These are phyloP conservation scores for Acacia confusa DNA, from an alignment of 306 rosid species.

Conservation along the genomic window DNA sequence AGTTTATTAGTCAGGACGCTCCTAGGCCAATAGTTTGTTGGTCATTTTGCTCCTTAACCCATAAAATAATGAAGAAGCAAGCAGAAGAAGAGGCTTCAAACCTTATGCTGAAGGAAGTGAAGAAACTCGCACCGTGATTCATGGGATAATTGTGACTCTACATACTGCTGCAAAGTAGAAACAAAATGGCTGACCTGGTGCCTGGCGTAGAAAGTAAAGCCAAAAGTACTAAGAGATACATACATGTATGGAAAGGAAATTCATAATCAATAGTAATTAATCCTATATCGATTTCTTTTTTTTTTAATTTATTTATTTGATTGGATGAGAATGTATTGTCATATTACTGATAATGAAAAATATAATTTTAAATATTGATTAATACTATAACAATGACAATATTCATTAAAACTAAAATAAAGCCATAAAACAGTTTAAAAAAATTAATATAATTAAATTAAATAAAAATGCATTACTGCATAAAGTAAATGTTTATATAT, in stretches of 20 bases:
- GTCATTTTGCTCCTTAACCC: too few relatives aligned
- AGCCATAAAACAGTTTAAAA: not conserved
- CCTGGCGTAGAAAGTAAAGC: slow-evolving; percentile 51
- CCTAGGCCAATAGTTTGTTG: too few relatives aligned
- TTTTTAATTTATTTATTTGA: too few relatives aligned
- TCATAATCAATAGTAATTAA: slow-evolving; percentile 6
- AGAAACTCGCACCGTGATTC: slow-evolving; percentile 92
- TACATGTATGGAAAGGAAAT: slow-evolving; percentile 14
- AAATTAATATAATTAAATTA: not conserved
- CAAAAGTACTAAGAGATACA: slow-evolving; percentile 32
- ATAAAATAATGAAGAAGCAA: slow-evolving; percentile 8
- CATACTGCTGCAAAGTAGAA: slow-evolving; percentile 83
- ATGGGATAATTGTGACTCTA: slow-evolving; percentile 88
- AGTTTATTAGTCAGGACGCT: too few relatives aligned
- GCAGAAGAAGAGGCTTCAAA: slow-evolving; percentile 36
- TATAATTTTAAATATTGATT: not conserved
- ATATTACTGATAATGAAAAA: not conserved
- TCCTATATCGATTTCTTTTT: not conserved
- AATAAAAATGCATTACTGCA: not conserved
- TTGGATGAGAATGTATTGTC: not conserved
- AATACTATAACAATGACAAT: not conserved
- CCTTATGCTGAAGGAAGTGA: slow-evolving; percentile 85
- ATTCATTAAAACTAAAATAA: not conserved
- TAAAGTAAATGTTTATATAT: not conserved
- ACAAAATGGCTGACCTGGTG: slow-evolving; percentile 94